A percentile compares a stretch with the other conserved stretches of the same genome.
Evolutionary conservation across 148 eudicot genomes (phyloP).

Genomic region (Beta vulgaris): DNA sequence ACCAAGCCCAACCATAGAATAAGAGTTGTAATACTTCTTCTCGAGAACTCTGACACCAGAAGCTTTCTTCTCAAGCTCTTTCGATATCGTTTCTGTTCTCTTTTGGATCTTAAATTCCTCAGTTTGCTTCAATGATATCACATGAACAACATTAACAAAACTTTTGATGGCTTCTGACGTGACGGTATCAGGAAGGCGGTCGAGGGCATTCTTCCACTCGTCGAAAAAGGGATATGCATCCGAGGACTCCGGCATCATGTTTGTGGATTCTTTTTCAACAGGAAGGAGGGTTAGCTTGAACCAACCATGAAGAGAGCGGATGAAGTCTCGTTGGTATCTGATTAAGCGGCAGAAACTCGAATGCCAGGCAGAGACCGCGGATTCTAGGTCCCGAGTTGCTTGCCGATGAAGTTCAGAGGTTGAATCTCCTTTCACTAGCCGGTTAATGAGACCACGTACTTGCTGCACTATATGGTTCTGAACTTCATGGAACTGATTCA

Average conservation of each 20-base stretch:
- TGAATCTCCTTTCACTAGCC: constrained; percentile 51
- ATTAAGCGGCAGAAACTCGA: constrained; percentile 84
- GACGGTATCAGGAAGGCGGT: constrained; percentile 81
- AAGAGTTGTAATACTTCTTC: constrained; percentile 79
- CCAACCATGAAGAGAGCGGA: constrained; percentile 92
- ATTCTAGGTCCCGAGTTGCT: constrained; percentile 90
- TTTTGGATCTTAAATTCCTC: constrained; percentile 81
- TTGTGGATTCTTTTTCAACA: constrained; percentile 43
- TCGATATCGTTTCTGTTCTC: constrained; percentile 67
- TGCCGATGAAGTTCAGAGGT: constrained; percentile 94
- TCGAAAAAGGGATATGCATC: constrained; percentile 63
- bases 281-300: constrained; percentile 70
- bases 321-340: constrained; percentile 79
- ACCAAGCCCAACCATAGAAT: constrained; percentile 88
- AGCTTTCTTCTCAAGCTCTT: constrained; percentile 89
- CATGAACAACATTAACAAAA: constrained; percentile 78
- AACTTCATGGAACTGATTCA: constrained; percentile 89
- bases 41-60: constrained; percentile 75
- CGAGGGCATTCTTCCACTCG: constrained; percentile 94
- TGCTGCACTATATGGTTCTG: constrained; percentile 94
- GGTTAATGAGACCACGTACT: constrained; percentile 80
- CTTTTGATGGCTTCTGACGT: constrained; percentile 97
- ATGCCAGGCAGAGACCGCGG: constrained; percentile 94
- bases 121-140: constrained; percentile 62
- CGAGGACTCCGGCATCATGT: constrained; percentile 33